Percentiles rank a stretch among this genome's conserved stretches.
phyloP scores from a whole-genome alignment of 257 asterid species.

The Rehmannia glutinosa region DNA sequence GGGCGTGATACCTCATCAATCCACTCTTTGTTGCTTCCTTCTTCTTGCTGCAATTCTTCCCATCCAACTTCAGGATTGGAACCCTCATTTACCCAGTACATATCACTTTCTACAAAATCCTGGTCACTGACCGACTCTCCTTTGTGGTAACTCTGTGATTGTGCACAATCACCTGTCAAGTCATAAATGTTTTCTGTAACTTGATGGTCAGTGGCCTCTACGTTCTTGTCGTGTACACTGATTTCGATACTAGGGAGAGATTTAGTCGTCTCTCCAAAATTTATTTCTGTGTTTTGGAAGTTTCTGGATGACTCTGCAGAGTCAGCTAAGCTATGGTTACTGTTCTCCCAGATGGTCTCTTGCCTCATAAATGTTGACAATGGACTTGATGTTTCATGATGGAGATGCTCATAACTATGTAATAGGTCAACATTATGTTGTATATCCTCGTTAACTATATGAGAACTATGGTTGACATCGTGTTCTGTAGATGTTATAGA shows the following conservation, averaged over 20 bases:
- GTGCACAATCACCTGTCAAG: slow-evolving; percentile 15
- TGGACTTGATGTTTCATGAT: slow-evolving; percentile 22
- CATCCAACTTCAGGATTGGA: slow-evolving; percentile 42
- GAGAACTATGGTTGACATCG: slow-evolving; percentile 9
- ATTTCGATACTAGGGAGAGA: slow-evolving; percentile 1
- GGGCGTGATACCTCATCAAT: slow-evolving; percentile 80
- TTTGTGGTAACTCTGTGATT: slow-evolving; percentile 23
- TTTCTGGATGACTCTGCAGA: no score
- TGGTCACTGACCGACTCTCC: slow-evolving; percentile 27
- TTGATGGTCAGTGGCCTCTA: slow-evolving; percentile 18
- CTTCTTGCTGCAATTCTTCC: slow-evolving; percentile 48
- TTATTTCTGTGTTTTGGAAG: neutral
- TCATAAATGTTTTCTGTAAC: slow-evolving; percentile 22
- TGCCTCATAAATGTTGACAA: slow-evolving; percentile 16
- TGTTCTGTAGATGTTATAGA: slow-evolving; percentile 13
- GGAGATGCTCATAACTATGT: slow-evolving; percentile 16
- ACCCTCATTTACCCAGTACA: slow-evolving; percentile 47
- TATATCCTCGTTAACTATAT: slow-evolving; percentile 1
- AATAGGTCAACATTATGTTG: slow-evolving; percentile 6
- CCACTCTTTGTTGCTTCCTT: slow-evolving; percentile 52
- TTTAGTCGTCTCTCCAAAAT: neutral
- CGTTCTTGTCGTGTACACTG: slow-evolving; percentile 12
- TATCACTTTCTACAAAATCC: slow-evolving; percentile 27
- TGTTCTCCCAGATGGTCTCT: slow-evolving; percentile 22
- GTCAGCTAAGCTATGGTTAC: slow-evolving; percentile 4